Evolutionary conservation across 2,329 filamentous ascomycete species (phyloP), one percentile per base, ranked within the genome.

Genomic region (Purpureocillium takamizusanense): DNA sequence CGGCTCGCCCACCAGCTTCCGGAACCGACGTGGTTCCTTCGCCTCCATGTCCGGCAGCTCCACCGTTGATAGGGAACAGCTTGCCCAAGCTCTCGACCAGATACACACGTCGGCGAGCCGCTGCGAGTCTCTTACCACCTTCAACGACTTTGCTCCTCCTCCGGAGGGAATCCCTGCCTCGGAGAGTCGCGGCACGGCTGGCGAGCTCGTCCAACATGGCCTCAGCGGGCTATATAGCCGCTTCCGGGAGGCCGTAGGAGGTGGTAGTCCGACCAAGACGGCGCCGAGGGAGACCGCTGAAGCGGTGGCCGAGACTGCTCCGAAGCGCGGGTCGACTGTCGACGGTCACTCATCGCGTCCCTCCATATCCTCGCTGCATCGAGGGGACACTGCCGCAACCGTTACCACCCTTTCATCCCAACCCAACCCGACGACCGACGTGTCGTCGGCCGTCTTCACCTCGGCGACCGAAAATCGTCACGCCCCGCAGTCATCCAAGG

Each of bases 31-130:
- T 39, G 57, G 59, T 42, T 66, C 64, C 23, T 51, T 63, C 42
- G 55, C 55, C 42, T 66, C 67, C 7, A 54, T 65, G 41, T 64
- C 66, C n/a, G 59, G 57, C 4, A 54, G 46, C 28, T 61, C 60
- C 27, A 51, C 52, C 25, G 45, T 60, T 42, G 83, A 89, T 57
- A 83, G 78, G 54, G 83, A 87, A 45, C 81, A 85, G 41, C 70
- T 90, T 29, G 78, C 84, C 27, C 77, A 86, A 45, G 76, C 83
- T 14, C 77, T 95, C 43, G 84, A 94, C 61, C 81, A 86, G 51
- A 95, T 95, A 48, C 90, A 95, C 60, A 87, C 72, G 36, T 81
- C 85, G 6, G 88, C 89, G n/a, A 94, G 85, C 53, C 84, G 86
- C 56, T 85, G 85, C 27, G 83, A 84, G 45, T 77, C 80, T 27